Conservation (phyloP, 768 basidiomycete genomes). For the Cytidiella melzeri region DNA sequence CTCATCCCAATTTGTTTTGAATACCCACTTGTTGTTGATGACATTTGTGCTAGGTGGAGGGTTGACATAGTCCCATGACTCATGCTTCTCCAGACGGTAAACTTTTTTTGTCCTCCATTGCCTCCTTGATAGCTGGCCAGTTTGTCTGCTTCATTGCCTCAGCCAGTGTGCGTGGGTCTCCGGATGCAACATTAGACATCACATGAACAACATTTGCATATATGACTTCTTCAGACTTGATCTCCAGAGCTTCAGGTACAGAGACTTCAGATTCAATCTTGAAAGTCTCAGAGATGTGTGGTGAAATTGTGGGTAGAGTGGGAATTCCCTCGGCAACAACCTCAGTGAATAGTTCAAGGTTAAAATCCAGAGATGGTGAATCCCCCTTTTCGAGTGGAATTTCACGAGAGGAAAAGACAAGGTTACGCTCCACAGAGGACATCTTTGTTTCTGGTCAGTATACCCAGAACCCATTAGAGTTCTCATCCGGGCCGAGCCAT, state of each 20-base stretch:
- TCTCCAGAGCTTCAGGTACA: neutral
- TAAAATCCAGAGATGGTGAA: neutral
- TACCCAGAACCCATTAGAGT: constrained; percentile 25
- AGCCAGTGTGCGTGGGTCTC: neutral
- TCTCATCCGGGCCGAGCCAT: constrained; percentile 30
- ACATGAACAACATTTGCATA: no score
- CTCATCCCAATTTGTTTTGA: constrained; percentile 2
- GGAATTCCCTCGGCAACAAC: neutral
- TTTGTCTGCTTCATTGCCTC: no score
- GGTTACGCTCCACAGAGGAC: constrained; percentile 18
- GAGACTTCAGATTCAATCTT: neutral
- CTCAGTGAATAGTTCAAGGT: no score
- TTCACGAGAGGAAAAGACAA: constrained; percentile 1
- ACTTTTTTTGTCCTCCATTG: constrained; percentile 2
- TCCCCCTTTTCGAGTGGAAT: constrained; percentile 3
- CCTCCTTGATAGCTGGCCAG: no score
- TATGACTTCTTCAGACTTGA: no score
- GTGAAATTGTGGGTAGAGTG: no score
- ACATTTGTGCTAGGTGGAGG: neutral
- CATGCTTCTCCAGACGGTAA: neutral
- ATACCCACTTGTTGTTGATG: neutral
- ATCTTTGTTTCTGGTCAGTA: constrained; percentile 26
- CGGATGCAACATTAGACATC: no score
- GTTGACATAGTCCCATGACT: constrained; percentile 4
- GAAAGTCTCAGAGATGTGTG: neutral